Evolutionary conservation across 2,329 filamentous ascomycete species (phyloP), one percentile per base, ranked within the genome.

Genomic region (Xylariales sp.): DNA sequence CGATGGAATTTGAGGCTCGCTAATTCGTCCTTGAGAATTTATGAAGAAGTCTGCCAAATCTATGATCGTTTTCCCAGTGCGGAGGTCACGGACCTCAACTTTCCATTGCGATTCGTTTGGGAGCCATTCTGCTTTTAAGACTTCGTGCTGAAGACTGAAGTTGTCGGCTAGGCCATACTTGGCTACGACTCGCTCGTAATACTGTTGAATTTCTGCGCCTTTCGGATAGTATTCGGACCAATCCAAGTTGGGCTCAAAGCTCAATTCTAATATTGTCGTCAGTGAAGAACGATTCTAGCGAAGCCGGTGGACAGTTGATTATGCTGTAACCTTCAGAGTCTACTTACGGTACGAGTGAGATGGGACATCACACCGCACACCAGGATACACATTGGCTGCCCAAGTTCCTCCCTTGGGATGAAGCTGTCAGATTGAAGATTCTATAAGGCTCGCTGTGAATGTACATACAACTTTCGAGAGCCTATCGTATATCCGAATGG

Each of bases 341-440:
- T 48, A 48, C 55, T 58, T 58, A 58, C 55, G 55, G 43, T 58
- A 58, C 36, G 43, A 45, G 36, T 58, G 55, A 14, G 55, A 58
- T 48, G 55, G 55, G 6, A 58, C 55, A 9, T 58, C 55, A 7
- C 55, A 58, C 16, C 55, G 55, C 41, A 58, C 55, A 48, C 55
- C 55, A 14, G 55, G 55, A 28, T 58, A 58, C 14, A 58, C 6
- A 58, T 58, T 58, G 18, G 55, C 41, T 12, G 55, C 55, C 55
- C 55, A 58, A 36, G 55, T 58, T 48, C 55, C 55, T 3, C 55
- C 55, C 55, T 58, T 58, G 16, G n/a, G 2, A 12, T 14, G 36
- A 12, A 36, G 32, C 8, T 32, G n/a, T 58, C 16, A 58, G 43
- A 23, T 18, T 9, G 43, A 30, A 16, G 2, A 34, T 4, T 43